Percentiles rank a stretch among this genome's conserved stretches.
phyloP scores from a whole-genome alignment of 768 basidiomycete genomes.

The Boletus reticuloceps region DNA sequence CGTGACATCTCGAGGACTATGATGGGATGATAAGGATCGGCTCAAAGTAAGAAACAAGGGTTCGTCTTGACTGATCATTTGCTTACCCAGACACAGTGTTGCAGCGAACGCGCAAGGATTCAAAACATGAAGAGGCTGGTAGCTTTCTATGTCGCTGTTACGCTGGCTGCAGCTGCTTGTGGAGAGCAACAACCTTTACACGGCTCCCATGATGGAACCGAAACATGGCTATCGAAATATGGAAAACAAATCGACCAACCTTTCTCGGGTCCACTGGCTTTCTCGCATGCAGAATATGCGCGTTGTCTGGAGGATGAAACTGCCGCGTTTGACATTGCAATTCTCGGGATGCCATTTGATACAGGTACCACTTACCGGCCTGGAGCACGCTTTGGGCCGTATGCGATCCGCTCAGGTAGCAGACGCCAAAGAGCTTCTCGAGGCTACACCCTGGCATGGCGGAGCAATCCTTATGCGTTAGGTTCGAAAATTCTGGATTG shows the following conservation, averaged over 20 bases:
- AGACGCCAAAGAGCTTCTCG: conserved; percentile 59
- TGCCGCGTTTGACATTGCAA: conserved; percentile 51
- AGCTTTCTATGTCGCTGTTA: neutral
- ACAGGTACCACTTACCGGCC: conserved; percentile 53
- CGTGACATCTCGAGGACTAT: neutral
- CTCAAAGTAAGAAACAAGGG: neutral
- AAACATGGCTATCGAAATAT: conserved; percentile 70
- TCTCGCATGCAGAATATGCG: conserved; percentile 75
- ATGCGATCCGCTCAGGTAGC: conserved; percentile 79
- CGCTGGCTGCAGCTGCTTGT: neutral
- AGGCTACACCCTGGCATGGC: conserved; percentile 73
- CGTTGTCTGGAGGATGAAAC: conserved; percentile 24
- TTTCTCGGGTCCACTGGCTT: conserved; percentile 80
- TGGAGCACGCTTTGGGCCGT: conserved; percentile 86
- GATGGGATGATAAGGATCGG: neutral
- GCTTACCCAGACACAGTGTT: no score
- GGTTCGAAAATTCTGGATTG: conserved; percentile 72
- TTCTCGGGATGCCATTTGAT: conserved; percentile 81
- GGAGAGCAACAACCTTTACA: conserved; percentile 17
- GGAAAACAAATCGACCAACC: conserved; percentile 69
- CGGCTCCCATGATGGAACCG: conserved; percentile 7
- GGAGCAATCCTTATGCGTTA: conserved; percentile 57
- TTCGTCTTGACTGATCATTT: no score
- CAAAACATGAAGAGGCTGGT: conserved; percentile 10
- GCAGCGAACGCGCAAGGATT: no score